A percentile compares a stretch with the other conserved stretches of the same genome.
Evolutionary conservation across 2,329 filamentous ascomycete species (phyloP).

Genomic region (Gaeumannomyces sp.): DNA sequence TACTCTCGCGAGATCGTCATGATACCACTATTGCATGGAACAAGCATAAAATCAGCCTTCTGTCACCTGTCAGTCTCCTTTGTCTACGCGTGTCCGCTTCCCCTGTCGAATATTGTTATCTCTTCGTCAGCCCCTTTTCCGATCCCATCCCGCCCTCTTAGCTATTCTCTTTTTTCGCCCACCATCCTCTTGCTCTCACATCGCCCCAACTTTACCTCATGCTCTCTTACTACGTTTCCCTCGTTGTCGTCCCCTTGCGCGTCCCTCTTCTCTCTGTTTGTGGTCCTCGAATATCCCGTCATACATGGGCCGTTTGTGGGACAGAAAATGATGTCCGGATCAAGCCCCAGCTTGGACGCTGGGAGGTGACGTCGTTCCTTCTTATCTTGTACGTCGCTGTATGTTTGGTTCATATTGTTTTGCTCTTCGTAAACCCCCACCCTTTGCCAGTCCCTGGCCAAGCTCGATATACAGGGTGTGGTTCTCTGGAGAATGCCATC

Average conservation of each 20-base stretch:
- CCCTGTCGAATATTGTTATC: neutral
- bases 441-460: neutral
- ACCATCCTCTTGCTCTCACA: neutral
- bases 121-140: neutral
- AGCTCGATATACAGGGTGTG: neutral
- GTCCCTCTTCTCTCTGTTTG: neutral
- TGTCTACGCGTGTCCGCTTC: slow-evolving; percentile 1
- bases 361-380: neutral
- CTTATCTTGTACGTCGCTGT: neutral
- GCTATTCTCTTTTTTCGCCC: neutral
- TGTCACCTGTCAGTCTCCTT: slow-evolving; percentile 11
- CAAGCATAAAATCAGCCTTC: slow-evolving; percentile 15
- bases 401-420: neutral
- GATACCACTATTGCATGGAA: slow-evolving; percentile 20
- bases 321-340: neutral
- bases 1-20: slow-evolving; percentile 17
- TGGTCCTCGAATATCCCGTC: neutral
- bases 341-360: neutral
- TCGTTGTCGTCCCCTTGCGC: neutral
- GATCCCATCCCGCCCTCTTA: neutral
- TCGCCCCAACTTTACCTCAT: neutral
- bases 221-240: neutral
- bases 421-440: neutral
- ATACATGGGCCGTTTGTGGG: neutral
- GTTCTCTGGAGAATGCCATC: neutral